A percentile compares a stretch with the other conserved stretches of the same genome.
phyloP scores from a whole-genome alignment of 805 yeast species.

The Zygoascus biomembranicola region DNA sequence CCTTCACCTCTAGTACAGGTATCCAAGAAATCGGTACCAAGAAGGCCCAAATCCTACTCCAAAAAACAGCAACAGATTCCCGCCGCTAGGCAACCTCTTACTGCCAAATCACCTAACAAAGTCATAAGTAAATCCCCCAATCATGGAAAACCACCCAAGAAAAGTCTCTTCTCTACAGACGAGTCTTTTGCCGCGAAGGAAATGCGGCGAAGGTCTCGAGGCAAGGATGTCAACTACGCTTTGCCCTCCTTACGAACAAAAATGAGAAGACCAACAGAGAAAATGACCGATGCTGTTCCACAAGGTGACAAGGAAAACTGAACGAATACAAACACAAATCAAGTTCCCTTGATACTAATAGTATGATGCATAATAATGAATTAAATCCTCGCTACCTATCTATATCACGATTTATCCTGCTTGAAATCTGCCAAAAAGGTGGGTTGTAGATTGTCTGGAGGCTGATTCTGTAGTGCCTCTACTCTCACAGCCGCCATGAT shows the following conservation, averaged over 20 bases:
- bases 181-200: slow-evolving; percentile 1
- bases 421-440: slow-evolving; percentile 12
- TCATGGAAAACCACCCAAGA: background rate
- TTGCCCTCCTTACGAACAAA: slow-evolving; percentile 60
- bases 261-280: slow-evolving; percentile 55
- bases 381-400: background rate
- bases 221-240: slow-evolving; percentile 50
- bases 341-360: background rate
- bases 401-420: background rate
- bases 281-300: slow-evolving; percentile 48
- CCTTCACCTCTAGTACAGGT: background rate
- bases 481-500: slow-evolving; percentile 25
- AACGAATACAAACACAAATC: background rate
- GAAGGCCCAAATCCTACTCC: background rate
- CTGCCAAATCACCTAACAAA: background rate
- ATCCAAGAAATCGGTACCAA: background rate
- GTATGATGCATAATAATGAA: background rate
- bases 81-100: background rate
- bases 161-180: background rate
- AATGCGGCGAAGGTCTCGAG: slow-evolving; percentile 42
- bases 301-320: slow-evolving; percentile 8
- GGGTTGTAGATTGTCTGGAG: slow-evolving; percentile 8
- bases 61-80: background rate
- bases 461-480: slow-evolving; percentile 15
- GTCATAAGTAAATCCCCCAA: slow-evolving; percentile 1